Evolutionary conservation across 306 rosid genomes (phyloP), one percentile per base, ranked within the genome.

Genomic region (Cucumis melo): DNA sequence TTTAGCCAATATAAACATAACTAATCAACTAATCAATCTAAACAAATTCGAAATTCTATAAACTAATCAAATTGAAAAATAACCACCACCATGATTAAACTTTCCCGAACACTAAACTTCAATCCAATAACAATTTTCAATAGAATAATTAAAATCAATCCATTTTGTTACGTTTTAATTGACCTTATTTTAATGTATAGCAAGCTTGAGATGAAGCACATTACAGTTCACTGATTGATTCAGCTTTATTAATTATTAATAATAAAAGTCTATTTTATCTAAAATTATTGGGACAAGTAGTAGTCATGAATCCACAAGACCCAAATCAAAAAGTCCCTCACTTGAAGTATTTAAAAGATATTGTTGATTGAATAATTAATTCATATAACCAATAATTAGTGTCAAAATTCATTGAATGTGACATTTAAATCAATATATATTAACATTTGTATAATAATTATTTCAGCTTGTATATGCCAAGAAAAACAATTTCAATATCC

Each of bases 371-470:
- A 63, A 46, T 12, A 36, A 63, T 61, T 14, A 67, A 67, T 64
- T 19, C 23, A 19, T 36, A 32, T n/a, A 64, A 64, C n/a, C 39
- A 36, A 36, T 38, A 17, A 38, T 34, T 9, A 19, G 48, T 64
- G 71, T 17, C 71, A 64, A 36, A 39, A 67, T 67, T 41, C 74
- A 67, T 67, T 67, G 74, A 67, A 67, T 67, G 74, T 19, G 41
- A 67, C 32, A 67, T 20, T 41, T 50, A 67, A 67, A 20, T 19
- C 32, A 67, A 41, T 34, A 41, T 17, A 41, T 17, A 46, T 64
- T 36, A 19, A 17, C 19, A 11, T 64, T 38, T 34, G 16, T 64
- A 64, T 38, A 36, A 36, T 64, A 10, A 36, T 64, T 5, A 36
- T 63, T 67, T 67, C 27, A 3, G 36, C 36, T 32, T 32, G 36